Evolutionary conservation across 257 asterid genomes (phyloP).

Genomic region (Solanum virginianum): DNA sequence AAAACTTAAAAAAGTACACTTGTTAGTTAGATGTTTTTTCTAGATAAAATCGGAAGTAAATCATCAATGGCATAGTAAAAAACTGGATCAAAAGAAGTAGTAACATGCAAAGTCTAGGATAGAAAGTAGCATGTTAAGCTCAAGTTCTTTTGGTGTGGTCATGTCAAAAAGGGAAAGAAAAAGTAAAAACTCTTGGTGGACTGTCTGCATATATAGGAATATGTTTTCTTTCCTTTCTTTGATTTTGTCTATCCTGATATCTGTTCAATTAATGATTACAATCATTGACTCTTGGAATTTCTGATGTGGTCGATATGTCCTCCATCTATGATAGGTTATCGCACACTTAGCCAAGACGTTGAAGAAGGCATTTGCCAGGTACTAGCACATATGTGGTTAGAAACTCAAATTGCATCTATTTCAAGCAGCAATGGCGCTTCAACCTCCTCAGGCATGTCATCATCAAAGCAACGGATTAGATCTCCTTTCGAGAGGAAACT

Average conservation of each 20-base stretch:
- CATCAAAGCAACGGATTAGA: slow-evolving; percentile 23
- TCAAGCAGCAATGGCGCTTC: slow-evolving; percentile 33
- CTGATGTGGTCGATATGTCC: background rate
- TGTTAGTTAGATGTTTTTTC: background rate
- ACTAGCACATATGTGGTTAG: slow-evolving; percentile 87
- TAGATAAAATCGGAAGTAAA: background rate
- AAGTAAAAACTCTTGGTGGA: background rate
- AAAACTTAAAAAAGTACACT: background rate
- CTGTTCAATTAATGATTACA: background rate
- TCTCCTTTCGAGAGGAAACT: slow-evolving; percentile 76
- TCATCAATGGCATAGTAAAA: background rate
- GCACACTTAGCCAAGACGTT: slow-evolving; percentile 65
- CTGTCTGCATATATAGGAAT: background rate
- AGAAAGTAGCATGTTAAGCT: background rate
- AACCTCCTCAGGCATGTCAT: slow-evolving; percentile 21
- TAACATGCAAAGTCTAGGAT: background rate
- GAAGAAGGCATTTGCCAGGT: slow-evolving; percentile 99
- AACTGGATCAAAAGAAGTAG: background rate
- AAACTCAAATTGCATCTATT: slow-evolving; percentile 48
- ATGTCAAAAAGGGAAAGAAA: background rate
- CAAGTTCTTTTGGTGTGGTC: background rate
- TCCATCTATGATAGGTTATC: slow-evolving; percentile 43
- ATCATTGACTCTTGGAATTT: background rate
- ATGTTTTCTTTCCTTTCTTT: background rate
- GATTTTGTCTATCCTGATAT: background rate